phyloP scores from a whole-genome alignment of 352 stramenopile species.

The Sclerospora graminicola region DNA sequence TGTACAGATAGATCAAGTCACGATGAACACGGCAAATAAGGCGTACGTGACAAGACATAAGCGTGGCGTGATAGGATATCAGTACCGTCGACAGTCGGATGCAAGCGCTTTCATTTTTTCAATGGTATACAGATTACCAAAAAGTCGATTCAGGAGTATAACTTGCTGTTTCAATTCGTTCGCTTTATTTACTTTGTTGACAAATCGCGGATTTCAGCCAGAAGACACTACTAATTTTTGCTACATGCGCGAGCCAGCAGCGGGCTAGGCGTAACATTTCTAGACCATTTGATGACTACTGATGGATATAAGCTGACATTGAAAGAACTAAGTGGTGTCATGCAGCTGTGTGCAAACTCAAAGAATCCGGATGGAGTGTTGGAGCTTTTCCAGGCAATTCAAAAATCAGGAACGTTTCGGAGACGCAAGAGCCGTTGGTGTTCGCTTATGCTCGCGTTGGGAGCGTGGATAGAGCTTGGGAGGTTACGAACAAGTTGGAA shows the following conservation, averaged over 20 bases:
- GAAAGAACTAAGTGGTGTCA: conserved; percentile 39
- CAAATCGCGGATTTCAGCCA: conserved; percentile 24
- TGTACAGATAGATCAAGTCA: conserved; percentile 26
- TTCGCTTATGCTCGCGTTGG: conserved; percentile 40
- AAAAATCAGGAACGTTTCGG: conserved; percentile 26
- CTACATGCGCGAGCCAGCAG: conserved; percentile 29
- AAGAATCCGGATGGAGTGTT: conserved; percentile 34
- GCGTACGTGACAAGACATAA: conserved; percentile 14
- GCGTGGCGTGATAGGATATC: not conserved
- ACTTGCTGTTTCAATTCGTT: conserved; percentile 42
- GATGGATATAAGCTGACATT: conserved; percentile 30
- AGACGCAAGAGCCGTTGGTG: conserved; percentile 40
- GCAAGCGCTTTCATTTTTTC: conserved; percentile 23
- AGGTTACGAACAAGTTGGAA: conserved; percentile 33
- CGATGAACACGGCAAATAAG: conserved; percentile 48
- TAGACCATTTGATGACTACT: conserved; percentile 45
- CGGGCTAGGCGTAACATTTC: conserved; percentile 44
- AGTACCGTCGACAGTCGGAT: conserved; percentile 12
- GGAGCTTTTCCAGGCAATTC: conserved; percentile 39
- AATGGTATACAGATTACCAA: conserved; percentile 22
- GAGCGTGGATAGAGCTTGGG: conserved; percentile 30
- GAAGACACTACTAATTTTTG: conserved; percentile 55
- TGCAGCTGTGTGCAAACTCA: conserved; percentile 36
- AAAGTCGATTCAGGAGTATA: conserved; percentile 25
- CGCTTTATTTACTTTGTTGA: conserved; percentile 53